Evolutionary conservation across 768 basidiomycete genomes (phyloP), one percentile per base, ranked within the genome.

Genomic region (Pleurotus ostreatus): DNA sequence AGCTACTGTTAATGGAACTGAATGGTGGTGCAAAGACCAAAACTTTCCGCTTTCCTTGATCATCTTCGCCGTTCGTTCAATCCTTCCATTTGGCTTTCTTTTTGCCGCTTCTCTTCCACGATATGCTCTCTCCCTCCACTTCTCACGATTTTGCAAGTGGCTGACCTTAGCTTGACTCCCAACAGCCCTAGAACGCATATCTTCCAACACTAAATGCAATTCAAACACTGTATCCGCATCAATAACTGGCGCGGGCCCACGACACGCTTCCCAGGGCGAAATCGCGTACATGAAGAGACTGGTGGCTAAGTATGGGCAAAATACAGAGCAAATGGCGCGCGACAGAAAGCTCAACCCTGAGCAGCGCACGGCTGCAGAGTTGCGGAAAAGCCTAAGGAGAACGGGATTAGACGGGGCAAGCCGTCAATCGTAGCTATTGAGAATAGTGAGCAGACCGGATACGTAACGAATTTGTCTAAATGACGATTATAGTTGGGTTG

Each of bases 301-400:
- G 25, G 81, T 91, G 11, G 69, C 70, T 41, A 86, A 81, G 68
- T 76, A 98, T 71, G 89, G 86, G 1, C 72, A 77, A 26, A 86
- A 98, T 71, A 71, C 86, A 20, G 79, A 81, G 25, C 75, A 71
- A 48, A 98, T 97, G 94, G 83, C 84, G 9, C 75, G 77, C 61
- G 95, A 98, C 72, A 74, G 84, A 57, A 86, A 78, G 70, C 68
- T 89, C 57, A 98, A 98, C 68, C 71, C 81, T 13, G 86, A 85
- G 69, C 96, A 98, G 73, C 82, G 87, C 65, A 97, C 94, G 2
- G 79, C 76, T 30, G 94, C 91, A 15, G 85, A 93, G 72, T 68
- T 98, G 64, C 74, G 68, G 63, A 76, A 84, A 66, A 86, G 83
- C 26, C 71, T 90, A 58, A 72, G 68, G 60, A 82, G 79, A 65